Percentiles rank a stretch among this genome's conserved stretches.
These are phyloP conservation scores for Pochonia chlamydosporia DNA, from an alignment of 2,329 filamentous ascomycete species.

Conservation along the genomic window DNA sequence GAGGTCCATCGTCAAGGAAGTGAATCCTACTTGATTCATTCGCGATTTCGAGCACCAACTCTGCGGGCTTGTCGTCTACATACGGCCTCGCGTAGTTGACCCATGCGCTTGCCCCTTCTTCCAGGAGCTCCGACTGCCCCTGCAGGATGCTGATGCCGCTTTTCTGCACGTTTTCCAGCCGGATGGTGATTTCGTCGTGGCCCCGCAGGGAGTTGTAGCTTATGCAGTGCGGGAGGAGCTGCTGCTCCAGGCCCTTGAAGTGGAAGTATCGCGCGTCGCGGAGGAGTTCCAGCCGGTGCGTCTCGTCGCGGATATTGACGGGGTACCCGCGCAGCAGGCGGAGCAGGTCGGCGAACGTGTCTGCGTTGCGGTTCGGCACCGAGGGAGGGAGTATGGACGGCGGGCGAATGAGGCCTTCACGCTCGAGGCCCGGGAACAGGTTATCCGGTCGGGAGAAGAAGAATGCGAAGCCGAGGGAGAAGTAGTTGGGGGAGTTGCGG, in stretches of 20 bases:
- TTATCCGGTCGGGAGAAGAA: conserved; percentile 79
- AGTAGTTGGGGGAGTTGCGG: conserved; percentile 93
- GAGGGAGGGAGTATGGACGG: conserved; percentile 79
- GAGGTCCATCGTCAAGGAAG: conserved; percentile 29
- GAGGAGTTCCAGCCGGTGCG: conserved; percentile 71
- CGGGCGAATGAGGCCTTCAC: conserved; percentile 73
- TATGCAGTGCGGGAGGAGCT: conserved; percentile 70
- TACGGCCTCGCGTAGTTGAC: conserved; percentile 81
- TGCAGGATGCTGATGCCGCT: conserved; percentile 66
- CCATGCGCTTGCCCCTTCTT: conserved; percentile 37
- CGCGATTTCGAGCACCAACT: conserved; percentile 77
- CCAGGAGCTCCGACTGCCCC: conserved; percentile 29
- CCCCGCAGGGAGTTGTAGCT: conserved; percentile 66
- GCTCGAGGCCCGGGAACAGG: conserved; percentile 79
- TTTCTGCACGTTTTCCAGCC: conserved; percentile 82
- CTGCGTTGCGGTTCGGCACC: conserved; percentile 75
- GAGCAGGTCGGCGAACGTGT: conserved; percentile 76
- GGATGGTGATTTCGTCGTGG: conserved; percentile 69
- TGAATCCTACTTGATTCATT: conserved; percentile 58
- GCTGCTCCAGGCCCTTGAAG: conserved; percentile 85
- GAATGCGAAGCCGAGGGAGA: conserved; percentile 81
- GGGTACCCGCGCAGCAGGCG: conserved; percentile 81
- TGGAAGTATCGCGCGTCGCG: conserved; percentile 90
- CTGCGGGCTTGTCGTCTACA: conserved; percentile 67
- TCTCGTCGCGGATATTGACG: conserved; percentile 66